Base-by-base conservation (phyloP, 805 yeast genomes). In the Saccharomyces jurei region DNA sequence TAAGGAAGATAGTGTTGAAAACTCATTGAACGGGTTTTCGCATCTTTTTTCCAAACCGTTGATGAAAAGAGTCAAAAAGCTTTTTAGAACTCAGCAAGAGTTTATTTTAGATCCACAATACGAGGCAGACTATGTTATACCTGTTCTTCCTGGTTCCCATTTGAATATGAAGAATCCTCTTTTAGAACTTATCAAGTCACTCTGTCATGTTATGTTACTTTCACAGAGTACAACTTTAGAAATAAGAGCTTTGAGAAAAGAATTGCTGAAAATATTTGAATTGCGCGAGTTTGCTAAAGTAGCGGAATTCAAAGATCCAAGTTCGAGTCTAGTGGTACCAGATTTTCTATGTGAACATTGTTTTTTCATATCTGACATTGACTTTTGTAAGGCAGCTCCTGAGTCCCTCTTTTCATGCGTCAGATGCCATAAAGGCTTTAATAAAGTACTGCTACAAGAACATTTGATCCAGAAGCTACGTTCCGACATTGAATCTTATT, bases 311-410 rank as follows among this genome's bases (percentile, higher is more conserved):
- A 71, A 68, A 46, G 82, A 89, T 64, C 97, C 97, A 14, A 80
- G 94, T 51, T 75, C 87, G 0, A 79, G 87, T 0, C 74, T 94
- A 56, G 72, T 77, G 36, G 69, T 94, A 3, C 79, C 84, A 1
- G 85, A 84, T 48, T 78, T 90, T 5, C 74, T 86, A 5, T 94
- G 99, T 72, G 86, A 81, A 56, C 79, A 84, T 61, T 94, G 99
- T 72, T 85, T 83, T 56, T 79, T 75, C 61, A 80, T 84, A 41
- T 74, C 83, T 29, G 96, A 88, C 62, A 73, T 92, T 50, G 97
- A 92, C 72, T 76, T 91, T 52, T 91, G 97, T 69, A 81, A 83
- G 46, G 87, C 86, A 60, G 81, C 79, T 48, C 79, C 77, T 5
- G 60, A 63, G 10, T 59, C 57, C 5, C 59, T 71, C 9, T 83